Base-by-base conservation (phyloP, 805 yeast genomes). In the Ogataea paraovalis region DNA sequence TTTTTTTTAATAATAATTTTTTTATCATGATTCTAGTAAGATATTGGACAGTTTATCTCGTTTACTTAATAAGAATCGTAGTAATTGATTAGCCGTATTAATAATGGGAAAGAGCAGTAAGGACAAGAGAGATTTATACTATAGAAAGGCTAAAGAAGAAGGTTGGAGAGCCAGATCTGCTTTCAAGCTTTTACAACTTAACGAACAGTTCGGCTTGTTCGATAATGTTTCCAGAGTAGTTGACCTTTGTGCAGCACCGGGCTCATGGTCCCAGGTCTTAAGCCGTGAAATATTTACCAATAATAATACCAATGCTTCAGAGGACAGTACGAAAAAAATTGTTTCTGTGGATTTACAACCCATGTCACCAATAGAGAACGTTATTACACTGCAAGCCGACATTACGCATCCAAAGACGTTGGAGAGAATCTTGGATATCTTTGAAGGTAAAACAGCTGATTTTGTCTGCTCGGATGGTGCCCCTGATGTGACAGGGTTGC, bases 111-210 rank as follows among this genome's bases (percentile, higher is more conserved):
- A 91, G 65, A 82, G 91, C 57, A 87, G 96, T 68, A 92, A 92
- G 62, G 97, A 92, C 64, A 92, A 92, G 67, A 75, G 98, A 66
- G 98, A 91, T 67, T 69, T 91, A 49, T 92, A 91, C 69, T 88
- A 87, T 58, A 73, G 99, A 66, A 83, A 87, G 63, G 99, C 99
- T 48, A 94, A 94, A 62, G 99, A 94, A 64, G 95, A 91, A 65
- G 99, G 99, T 12, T 94, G 95, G 87, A 75, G 99, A 58, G 99
- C 99, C 1, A 74, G 99, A 39, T 90, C 97, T 0, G 99, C 99
- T 0, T 94, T 89, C 74, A 94, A 94, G 64, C 76, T 94, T 10
- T 73, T 94, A 3, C 99, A 94, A 64, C 70, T 94, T 42, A 85
- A 94, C 60, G 96, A 92, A 47, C 91, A 94, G 64, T 94, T 92